These are phyloP conservation scores for Chalaropsis thielavioides DNA, from an alignment of 2,329 filamentous ascomycete species.

Conservation along the genomic window DNA sequence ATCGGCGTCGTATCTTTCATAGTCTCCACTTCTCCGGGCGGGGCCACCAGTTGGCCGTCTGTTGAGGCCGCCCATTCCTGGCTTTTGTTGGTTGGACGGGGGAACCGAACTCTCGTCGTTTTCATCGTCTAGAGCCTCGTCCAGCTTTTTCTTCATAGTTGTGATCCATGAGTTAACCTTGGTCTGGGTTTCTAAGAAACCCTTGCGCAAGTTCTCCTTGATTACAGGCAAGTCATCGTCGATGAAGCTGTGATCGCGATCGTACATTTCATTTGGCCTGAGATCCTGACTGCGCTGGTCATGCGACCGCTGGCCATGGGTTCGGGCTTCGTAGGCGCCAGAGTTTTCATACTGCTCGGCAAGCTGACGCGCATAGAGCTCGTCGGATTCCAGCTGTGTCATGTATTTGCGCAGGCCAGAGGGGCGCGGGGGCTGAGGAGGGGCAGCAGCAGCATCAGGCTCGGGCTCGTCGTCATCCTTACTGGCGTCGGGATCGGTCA, in stretches of 20 bases:
- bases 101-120: constrained; percentile 31
- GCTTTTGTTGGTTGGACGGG: constrained; percentile 6
- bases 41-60: constrained; percentile 43
- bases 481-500: constrained; percentile 63
- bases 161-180: constrained; percentile 90
- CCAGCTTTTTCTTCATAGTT: constrained; percentile 81
- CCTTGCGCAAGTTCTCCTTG: constrained; percentile 81
- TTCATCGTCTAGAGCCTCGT: constrained; percentile 69
- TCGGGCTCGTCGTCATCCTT: constrained; percentile 38
- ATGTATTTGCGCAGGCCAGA: constrained; percentile 43
- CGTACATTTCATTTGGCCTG: constrained; percentile 39
- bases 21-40: constrained; percentile 65
- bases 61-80: constrained; percentile 22
- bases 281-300: constrained; percentile 29
- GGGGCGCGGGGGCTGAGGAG: constrained; percentile 68
- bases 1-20: constrained; percentile 87
- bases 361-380: constrained; percentile 80
- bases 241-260: constrained; percentile 75
- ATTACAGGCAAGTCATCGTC: constrained; percentile 94
- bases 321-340: constrained; percentile 43
- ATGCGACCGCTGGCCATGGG: constrained; percentile 22
- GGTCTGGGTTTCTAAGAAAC: constrained; percentile 83
- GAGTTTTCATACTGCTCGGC: constrained; percentile 73
- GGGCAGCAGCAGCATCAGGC: constrained; percentile 32
- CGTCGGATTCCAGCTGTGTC: constrained; percentile 78